Base-by-base conservation (phyloP, 2,329 filamentous ascomycete genomes). In the Penicillium italicum region DNA sequence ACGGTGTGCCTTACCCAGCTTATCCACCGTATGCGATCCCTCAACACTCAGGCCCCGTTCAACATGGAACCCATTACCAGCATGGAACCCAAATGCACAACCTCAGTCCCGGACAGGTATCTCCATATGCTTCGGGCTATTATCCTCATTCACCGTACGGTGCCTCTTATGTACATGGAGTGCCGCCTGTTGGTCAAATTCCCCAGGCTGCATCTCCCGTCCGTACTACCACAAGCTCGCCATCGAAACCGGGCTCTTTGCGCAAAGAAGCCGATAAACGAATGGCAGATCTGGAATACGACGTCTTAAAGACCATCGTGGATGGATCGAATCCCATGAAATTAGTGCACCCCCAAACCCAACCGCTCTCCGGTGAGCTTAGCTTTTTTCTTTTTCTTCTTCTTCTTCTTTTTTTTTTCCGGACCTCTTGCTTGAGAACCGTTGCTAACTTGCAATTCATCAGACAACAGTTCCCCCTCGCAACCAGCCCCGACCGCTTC, bases 291-390 rank as follows among this genome's bases (percentile, higher is more conserved):
- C 44, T 55, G 16, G 63, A 64, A 28, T 73, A 72, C 38, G 70
- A 73, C 42, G 68, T 72, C 26, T 67, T 68, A 5, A 70, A 68
- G 45, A 74, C 68, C 5, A 74, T 74, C 44, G 72, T 74, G 41
- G 72, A 74, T 49, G 72, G 72, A 12, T 74, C 72, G 1, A 69
- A 66, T 22, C 66, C 66, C 5, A 67, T 67, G 62, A 69, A 59
- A 53, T 54, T 64, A 11, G 54, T 44, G 2, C 52, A 54, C 18
- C 18, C 49, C 14, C 59, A 55, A 28, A 20, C 49, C 14, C 60
- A 61, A 48, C 48, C 57, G 31, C 50, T 50, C 12, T 40, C 58
- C 20, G 66, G 70, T 71, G 60, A 62, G 67, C 57, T 42, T 24
- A n/a, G n/a, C n/a, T 31, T 24, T 30, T 43, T 20, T 14, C 7